Conservation (phyloP, 306 rosid species). For the Abrus precatorius region DNA sequence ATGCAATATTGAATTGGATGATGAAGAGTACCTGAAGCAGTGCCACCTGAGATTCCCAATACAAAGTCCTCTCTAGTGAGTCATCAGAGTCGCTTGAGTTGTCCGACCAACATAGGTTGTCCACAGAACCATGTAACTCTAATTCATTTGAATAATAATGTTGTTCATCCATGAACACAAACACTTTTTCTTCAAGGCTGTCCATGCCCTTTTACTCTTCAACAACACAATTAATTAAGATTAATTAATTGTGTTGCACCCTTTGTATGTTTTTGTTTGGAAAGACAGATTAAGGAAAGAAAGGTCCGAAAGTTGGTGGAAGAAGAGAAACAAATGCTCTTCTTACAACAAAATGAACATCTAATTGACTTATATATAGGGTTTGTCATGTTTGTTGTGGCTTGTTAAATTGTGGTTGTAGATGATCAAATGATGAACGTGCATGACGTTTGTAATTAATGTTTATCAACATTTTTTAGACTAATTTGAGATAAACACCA, state of each 20-base stretch:
- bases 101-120: slow-evolving; percentile 42
- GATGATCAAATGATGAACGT: not conserved
- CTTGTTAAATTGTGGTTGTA: not conserved
- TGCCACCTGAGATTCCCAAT: slow-evolving; percentile 71
- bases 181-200: slow-evolving; percentile 64
- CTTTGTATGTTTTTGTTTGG: too few relatives aligned
- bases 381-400: not conserved
- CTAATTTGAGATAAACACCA: not conserved
- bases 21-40: slow-evolving; percentile 62
- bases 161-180: slow-evolving; percentile 51
- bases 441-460: not conserved
- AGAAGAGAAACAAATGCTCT: slow-evolving; percentile 52
- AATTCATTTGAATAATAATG: slow-evolving; percentile 27
- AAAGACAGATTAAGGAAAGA: not conserved
- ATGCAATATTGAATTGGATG: not conserved
- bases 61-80: slow-evolving; percentile 44
- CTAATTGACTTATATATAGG: slow-evolving; percentile 5
- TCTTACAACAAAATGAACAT: slow-evolving; percentile 36
- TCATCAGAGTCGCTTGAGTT: slow-evolving; percentile 4
- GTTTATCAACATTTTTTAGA: not conserved
- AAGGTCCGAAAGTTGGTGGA: slow-evolving; percentile 35
- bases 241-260: too few relatives aligned
- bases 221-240: not conserved
- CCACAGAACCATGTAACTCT: not conserved
- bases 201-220: slow-evolving; percentile 52